Percentiles rank a stretch among this genome's conserved stretches.
Evolutionary conservation across 2,329 filamentous ascomycete species (phyloP).

Genomic region (Xylaria hypoxylon): DNA sequence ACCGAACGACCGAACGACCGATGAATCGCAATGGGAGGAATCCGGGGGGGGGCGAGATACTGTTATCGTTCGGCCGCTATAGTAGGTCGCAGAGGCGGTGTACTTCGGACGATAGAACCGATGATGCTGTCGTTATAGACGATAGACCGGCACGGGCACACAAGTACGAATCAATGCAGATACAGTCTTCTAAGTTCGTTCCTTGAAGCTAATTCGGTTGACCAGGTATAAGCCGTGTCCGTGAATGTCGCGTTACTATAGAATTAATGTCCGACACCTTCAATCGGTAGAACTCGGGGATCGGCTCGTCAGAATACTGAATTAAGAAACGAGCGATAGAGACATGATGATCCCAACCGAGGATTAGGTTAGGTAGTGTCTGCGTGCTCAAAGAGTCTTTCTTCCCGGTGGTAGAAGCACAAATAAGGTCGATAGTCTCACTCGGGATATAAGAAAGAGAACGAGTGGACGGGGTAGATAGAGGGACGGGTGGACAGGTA

Average conservation of each 20-base stretch:
- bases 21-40: slow-evolving; percentile 16
- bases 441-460: slow-evolving; percentile 38
- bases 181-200: slow-evolving; percentile 7
- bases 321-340: slow-evolving; percentile 24
- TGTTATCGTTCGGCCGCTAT: slow-evolving; percentile 20
- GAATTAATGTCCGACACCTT: slow-evolving; percentile 9
- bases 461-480: slow-evolving; percentile 36
- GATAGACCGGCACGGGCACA: slow-evolving; percentile 16
- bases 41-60: slow-evolving; percentile 6
- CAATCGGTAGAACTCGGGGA: slow-evolving; percentile 18
- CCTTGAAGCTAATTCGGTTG: slow-evolving; percentile 17
- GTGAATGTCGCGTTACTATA: slow-evolving; percentile 22
- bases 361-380: slow-evolving; percentile 18
- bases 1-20: slow-evolving; percentile 16
- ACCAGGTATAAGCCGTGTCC: slow-evolving; percentile 7
- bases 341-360: slow-evolving; percentile 29
- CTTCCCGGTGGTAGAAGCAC: slow-evolving; percentile 27
- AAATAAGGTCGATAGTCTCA: slow-evolving; percentile 37
- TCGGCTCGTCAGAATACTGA: slow-evolving; percentile 26
- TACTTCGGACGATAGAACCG: slow-evolving; percentile 23
- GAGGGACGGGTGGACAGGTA: slow-evolving; percentile 34
- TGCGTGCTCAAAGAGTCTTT: slow-evolving; percentile 22
- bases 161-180: slow-evolving; percentile 23
- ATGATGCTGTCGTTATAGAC: slow-evolving; percentile 6
- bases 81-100: slow-evolving; percentile 16